Evolutionary conservation across 192 early-diverging fungal species (phyloP).

Genomic region (Ambispora gerdemannii): DNA sequence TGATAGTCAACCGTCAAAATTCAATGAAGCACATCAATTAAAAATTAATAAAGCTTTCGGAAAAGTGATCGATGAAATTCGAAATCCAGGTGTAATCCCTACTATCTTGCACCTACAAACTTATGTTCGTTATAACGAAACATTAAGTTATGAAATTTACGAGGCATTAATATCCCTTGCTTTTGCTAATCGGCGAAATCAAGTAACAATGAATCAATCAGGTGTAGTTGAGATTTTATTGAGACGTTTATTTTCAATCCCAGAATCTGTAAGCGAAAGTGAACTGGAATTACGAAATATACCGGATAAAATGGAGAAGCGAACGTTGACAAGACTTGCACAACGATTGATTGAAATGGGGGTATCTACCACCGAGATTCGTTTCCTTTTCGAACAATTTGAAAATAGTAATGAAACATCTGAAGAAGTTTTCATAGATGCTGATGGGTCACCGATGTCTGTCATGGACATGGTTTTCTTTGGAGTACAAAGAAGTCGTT

Average conservation of each 20-base stretch:
- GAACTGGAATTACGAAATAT: not conserved
- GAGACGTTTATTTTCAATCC: constrained; percentile 34
- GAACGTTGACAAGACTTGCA: constrained; percentile 43
- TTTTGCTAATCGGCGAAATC: constrained; percentile 51
- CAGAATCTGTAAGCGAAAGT: constrained; percentile 14
- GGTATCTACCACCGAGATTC: constrained; percentile 49
- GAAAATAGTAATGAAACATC: constrained; percentile 33
- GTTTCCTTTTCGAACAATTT: constrained; percentile 56
- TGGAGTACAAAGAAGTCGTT: constrained; percentile 50
- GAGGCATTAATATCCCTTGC: constrained; percentile 43
- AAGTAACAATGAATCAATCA: constrained; percentile 51
- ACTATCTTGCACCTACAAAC: constrained; percentile 38
- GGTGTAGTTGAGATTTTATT: constrained; percentile 47
- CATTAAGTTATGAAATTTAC: constrained; percentile 34
- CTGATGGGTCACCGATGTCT: constrained; percentile 26
- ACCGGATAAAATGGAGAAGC: constrained; percentile 32
- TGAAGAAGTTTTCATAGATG: constrained; percentile 40
- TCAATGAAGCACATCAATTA: constrained; percentile 35
- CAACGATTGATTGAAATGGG: constrained; percentile 58
- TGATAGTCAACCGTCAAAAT: constrained; percentile 37
- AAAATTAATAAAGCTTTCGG: constrained; percentile 34
- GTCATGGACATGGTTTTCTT: constrained; percentile 55
- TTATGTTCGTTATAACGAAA: constrained; percentile 16
- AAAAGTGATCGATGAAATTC: constrained; percentile 41
- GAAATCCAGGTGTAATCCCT: constrained; percentile 34